A percentile compares a stretch with the other conserved stretches of the same genome.
These are phyloP conservation scores for Melaleuca alternifolia DNA, from an alignment of 345 rosid species.

Conservation along the genomic window DNA sequence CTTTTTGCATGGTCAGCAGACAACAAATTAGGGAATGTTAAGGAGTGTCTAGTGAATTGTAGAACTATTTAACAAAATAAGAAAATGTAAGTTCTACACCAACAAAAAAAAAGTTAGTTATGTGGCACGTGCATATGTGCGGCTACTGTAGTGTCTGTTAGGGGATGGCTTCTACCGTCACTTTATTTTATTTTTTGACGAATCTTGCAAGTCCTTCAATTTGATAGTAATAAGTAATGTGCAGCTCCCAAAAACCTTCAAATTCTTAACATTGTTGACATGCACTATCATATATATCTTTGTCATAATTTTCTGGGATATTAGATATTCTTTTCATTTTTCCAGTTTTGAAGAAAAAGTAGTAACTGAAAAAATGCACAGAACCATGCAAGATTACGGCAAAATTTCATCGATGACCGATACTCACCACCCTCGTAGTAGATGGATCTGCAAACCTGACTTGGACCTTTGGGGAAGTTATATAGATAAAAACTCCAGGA, in stretches of 20 bases:
- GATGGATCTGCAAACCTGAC: too few species aligned
- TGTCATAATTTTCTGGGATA: background rate
- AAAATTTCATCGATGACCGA: background rate
- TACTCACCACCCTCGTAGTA: background rate
- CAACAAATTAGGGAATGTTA: background rate
- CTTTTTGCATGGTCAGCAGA: background rate
- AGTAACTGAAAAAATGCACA: background rate
- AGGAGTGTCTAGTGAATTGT: fast-evolving
- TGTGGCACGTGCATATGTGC: background rate
- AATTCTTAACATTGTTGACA: too few species aligned
- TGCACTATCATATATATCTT: background rate
- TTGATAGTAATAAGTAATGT: too few species aligned
- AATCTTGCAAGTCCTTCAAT: too few species aligned
- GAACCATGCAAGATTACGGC: background rate
- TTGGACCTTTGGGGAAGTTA: too few species aligned
- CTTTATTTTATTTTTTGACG: too few species aligned
- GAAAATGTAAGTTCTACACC: background rate
- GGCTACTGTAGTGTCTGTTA: background rate
- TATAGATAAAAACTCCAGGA: too few species aligned
- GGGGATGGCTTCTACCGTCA: too few species aligned
- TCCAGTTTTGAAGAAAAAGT: background rate
- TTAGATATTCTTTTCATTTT: background rate
- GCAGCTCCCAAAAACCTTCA: too few species aligned
- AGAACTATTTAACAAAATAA: background rate
- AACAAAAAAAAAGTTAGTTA: background rate